These are phyloP conservation scores for Polytrichum formosum DNA, from an alignment of 225 moss, liverwort and hornwort genomes.

Conservation along the genomic window DNA sequence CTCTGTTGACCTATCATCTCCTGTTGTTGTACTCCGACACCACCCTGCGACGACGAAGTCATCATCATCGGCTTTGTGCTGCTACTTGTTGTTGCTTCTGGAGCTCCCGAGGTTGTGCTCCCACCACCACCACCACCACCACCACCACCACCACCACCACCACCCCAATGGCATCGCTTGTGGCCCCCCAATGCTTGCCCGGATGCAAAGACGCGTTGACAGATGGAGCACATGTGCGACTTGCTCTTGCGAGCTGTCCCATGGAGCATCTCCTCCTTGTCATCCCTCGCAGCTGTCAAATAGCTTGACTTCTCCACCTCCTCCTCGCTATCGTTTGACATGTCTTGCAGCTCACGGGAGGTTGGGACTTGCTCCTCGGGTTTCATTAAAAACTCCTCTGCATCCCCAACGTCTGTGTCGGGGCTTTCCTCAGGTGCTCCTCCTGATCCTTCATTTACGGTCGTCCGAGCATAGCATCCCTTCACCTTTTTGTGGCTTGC, in stretches of 20 bases:
- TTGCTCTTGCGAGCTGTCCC: constrained; percentile 58
- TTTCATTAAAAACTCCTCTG: constrained; percentile 65
- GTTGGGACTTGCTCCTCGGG: constrained; percentile 56
- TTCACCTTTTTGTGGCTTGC: constrained; percentile 99
- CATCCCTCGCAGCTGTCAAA: constrained; percentile 60
- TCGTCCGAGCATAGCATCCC: constrained; percentile 86
- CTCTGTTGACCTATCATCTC: constrained; percentile 32
- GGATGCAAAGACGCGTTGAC: constrained; percentile 70
- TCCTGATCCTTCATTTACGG: constrained; percentile 38
- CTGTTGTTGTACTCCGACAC: background rate
- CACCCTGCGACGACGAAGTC: background rate
- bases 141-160: constrained; percentile 52
- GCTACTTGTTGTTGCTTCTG: constrained; percentile 30
- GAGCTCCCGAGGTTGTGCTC: constrained; percentile 36
- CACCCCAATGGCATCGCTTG: constrained; percentile 96
- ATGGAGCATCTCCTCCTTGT: constrained; percentile 71
- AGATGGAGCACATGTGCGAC: constrained; percentile 81
- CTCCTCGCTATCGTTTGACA: constrained; percentile 54
- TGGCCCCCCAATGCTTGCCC: constrained; percentile 97
- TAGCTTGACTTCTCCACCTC: constrained; percentile 58
- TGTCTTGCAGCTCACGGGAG: constrained; percentile 48
- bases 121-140: constrained; percentile 54
- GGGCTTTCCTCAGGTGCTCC: constrained; percentile 53
- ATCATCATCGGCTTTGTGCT: constrained; percentile 19
- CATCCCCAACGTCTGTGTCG: constrained; percentile 58